phyloP scores from a whole-genome alignment of 495 filamentous ascomycete genomes.

The Xylaria flabelliformis region DNA sequence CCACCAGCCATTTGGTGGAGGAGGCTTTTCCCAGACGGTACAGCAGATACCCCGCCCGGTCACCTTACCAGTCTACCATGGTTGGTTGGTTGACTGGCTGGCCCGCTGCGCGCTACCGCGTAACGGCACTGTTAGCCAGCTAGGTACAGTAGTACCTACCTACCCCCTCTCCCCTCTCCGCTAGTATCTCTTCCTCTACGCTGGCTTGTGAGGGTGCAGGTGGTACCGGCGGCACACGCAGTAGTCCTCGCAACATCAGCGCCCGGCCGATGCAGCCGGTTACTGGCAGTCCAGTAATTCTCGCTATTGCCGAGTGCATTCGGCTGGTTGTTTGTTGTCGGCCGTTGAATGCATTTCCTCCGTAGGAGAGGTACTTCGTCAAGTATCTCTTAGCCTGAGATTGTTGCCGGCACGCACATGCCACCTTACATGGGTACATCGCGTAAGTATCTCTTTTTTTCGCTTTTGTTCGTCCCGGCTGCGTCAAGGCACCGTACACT shows the following conservation, averaged over 20 bases:
- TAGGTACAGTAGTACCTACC: neutral
- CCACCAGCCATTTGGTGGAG: constrained; percentile 14
- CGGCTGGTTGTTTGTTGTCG: constrained; percentile 11
- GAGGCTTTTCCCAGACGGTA: constrained; percentile 24
- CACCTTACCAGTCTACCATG: constrained; percentile 14
- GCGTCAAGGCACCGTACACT: constrained; percentile 11
- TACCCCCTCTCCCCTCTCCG: constrained; percentile 1
- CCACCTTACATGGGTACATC: constrained; percentile 22
- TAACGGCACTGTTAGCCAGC: constrained; percentile 20
- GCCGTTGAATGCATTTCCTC: constrained; percentile 10
- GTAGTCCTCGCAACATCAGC: constrained; percentile 12
- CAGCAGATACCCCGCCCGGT: constrained; percentile 26
- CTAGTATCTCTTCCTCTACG: neutral
- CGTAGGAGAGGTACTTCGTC: constrained; percentile 22
- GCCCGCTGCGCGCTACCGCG: constrained; percentile 25
- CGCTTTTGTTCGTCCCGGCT: neutral
- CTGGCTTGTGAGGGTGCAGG: constrained; percentile 3
- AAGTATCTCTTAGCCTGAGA: constrained; percentile 19
- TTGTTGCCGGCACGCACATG: constrained; percentile 21
- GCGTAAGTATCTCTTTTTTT: constrained; percentile 11
- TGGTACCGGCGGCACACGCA: constrained; percentile 16
- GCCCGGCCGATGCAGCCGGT: constrained; percentile 15
- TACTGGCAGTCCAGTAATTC: constrained; percentile 26
- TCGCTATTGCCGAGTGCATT: constrained; percentile 3
- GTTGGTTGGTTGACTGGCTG: constrained; percentile 17